Conservation (phyloP, 805 yeast genomes). For the Wickerhamiella allomyrinae region DNA sequence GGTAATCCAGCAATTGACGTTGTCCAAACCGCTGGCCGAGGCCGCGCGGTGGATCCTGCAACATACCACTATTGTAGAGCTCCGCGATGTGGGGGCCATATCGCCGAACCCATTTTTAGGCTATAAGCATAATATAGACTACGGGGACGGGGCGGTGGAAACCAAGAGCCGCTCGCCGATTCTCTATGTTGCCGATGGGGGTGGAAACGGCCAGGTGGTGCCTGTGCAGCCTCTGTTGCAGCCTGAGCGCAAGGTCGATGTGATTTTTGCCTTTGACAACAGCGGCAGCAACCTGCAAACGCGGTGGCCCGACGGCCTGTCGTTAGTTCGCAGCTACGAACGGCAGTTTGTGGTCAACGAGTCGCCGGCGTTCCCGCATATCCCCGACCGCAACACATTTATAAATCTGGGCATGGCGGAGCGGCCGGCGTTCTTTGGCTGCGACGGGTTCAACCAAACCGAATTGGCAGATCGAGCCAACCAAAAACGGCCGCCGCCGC, state of each 20-base stretch:
- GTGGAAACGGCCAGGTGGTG: slow-evolving; percentile 50
- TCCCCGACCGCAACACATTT: slow-evolving; percentile 57
- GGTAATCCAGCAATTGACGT: slow-evolving; percentile 19
- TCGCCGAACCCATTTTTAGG: slow-evolving; percentile 52
- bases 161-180: slow-evolving; percentile 14
- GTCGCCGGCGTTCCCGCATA: slow-evolving; percentile 61
- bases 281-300: slow-evolving; percentile 38
- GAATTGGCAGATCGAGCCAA: slow-evolving; percentile 28
- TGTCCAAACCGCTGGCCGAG: slow-evolving; percentile 2
- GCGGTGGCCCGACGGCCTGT: slow-evolving; percentile 54
- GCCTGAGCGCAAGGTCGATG: slow-evolving; percentile 44
- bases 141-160: slow-evolving; percentile 14
- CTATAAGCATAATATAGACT: slow-evolving; percentile 20
- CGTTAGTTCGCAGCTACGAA: slow-evolving; percentile 37
- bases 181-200: slow-evolving; percentile 49
- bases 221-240: slow-evolving; percentile 53
- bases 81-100: slow-evolving; percentile 45
- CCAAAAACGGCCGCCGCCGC: slow-evolving; percentile 39
- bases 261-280: slow-evolving; percentile 54
- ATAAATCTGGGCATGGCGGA: slow-evolving; percentile 44
- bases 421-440: slow-evolving; percentile 71
- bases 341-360: slow-evolving; percentile 47
- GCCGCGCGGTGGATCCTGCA: not conserved
- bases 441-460: slow-evolving; percentile 52
- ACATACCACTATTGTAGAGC: slow-evolving; percentile 2